Conservation (phyloP, 306 rosid genomes). For the Quercus alba region DNA sequence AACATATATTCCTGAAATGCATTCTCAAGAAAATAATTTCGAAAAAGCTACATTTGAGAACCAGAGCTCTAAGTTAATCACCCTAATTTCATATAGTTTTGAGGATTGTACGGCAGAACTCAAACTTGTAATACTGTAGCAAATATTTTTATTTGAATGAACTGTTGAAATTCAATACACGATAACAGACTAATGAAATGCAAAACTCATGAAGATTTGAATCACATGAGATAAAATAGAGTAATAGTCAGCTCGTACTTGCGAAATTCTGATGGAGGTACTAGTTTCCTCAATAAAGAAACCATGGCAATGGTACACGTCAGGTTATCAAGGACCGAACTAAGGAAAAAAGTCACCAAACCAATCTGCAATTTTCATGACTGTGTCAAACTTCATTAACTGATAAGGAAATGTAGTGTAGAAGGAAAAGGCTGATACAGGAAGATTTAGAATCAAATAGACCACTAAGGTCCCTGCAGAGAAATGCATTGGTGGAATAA, state of each 20-base stretch:
- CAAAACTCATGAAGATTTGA: constrained; percentile 6
- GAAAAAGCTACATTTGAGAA: background rate
- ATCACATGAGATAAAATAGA: background rate
- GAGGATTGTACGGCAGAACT: background rate
- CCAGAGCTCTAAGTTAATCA: background rate
- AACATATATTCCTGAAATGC: background rate
- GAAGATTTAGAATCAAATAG: background rate
- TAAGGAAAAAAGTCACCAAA: constrained; percentile 77
- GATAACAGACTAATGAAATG: background rate
- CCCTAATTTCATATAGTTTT: background rate
- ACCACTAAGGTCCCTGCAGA: background rate
- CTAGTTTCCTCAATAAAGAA: constrained; percentile 79
- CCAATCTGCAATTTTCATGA: constrained; percentile 65
- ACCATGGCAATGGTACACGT: constrained; percentile 94
- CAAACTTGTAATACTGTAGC: background rate
- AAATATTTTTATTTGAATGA: background rate
- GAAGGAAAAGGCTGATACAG: background rate
- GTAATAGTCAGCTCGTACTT: constrained; percentile 41
- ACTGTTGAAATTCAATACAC: background rate
- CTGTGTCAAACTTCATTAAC: constrained; percentile 11
- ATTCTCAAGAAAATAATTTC: background rate
- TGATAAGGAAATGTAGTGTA: background rate
- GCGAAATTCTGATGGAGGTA: constrained; percentile 89
- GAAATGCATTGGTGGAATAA: background rate
- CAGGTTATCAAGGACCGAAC: constrained; percentile 86